Evolutionary conservation across 2,329 filamentous ascomycete genomes (phyloP), one percentile per base, ranked within the genome.

Genomic region (Curvularia sp.): DNA sequence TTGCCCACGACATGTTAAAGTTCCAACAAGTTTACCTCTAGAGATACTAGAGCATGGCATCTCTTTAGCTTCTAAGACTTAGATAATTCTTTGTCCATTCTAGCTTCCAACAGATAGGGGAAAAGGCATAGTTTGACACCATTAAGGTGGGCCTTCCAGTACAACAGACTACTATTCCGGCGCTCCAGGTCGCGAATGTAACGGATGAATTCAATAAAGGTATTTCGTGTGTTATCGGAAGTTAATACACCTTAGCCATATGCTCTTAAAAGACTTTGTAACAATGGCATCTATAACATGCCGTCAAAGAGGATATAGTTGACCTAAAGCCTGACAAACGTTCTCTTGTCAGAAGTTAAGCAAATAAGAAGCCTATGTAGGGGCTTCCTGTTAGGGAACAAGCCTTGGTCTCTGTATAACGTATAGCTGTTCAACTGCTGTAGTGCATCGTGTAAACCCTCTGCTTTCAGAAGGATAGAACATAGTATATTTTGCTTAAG

Each of bases 191-290:
- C 43, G 10, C 25, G 41, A 27, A 45, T 45, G 23, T 45, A 45
- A 25, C 21, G 41, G 19, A 45, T 45, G 12, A 45, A 45, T 15
- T 45, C 41, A 27, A 5, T 19, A n/a, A 45, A 42, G 39, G 39
- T 42, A n/a, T 42, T 42, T 42, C 39, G 39, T 23, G 39, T 19
- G 39, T 18, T 19, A 23, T 42, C 39, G 4, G 18, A 42, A 42
- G 21, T 18, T 21, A 21, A 18, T 42, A 8, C 39, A 42, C 39
- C 18, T 42, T 42, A 5, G 39, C n/a, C n/a, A 18, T 42, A 42
- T 42, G 39, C 39, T 42, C 39, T 42, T 42, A n/a, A 19, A 42
- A 42, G 39, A 21, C 39, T 42, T 42, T 42, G n/a, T 21, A 42
- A 18, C 21, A 42, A 42, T 42, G 39, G 39, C 39, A 21, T 42